Percentiles rank a stretch among this genome's conserved stretches.
phyloP scores from a whole-genome alignment of 2,329 filamentous ascomycete genomes.

The Diplodia mutila region DNA sequence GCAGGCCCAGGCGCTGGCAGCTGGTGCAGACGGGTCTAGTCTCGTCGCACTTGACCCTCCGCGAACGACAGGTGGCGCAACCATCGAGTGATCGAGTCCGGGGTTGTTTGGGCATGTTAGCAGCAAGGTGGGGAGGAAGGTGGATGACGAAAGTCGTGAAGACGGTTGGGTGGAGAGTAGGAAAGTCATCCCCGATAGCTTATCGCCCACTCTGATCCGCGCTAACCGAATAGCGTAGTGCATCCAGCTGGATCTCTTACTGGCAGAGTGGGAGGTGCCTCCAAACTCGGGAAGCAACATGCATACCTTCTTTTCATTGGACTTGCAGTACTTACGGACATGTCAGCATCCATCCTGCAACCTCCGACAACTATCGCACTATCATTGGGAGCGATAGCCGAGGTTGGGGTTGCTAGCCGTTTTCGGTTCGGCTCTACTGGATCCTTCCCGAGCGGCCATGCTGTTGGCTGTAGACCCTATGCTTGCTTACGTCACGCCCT shows the following conservation, averaged over 20 bases:
- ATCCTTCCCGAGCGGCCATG: background rate
- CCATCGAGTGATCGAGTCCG: slow-evolving; percentile 28
- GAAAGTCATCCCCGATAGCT: background rate
- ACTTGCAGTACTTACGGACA: too few species aligned
- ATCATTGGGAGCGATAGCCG: background rate
- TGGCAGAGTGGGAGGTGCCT: background rate
- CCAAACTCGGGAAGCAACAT: too few species aligned
- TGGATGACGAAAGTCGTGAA: background rate
- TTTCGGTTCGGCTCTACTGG: background rate
- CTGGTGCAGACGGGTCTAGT: slow-evolving; percentile 25
- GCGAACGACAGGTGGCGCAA: slow-evolving; percentile 27
- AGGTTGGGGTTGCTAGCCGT: background rate
- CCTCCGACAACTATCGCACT: background rate
- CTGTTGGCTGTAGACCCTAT: too few species aligned
- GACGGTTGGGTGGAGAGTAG: background rate
- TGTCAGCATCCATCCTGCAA: background rate
- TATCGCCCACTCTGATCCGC: slow-evolving; percentile 1
- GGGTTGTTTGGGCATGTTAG: background rate
- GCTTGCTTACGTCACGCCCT: too few species aligned
- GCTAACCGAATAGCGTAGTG: background rate
- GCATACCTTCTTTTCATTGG: too few species aligned
- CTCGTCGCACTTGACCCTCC: slow-evolving; percentile 29
- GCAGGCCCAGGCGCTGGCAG: slow-evolving; percentile 23
- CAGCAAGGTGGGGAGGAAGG: background rate
- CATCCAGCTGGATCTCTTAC: background rate